Base-by-base conservation (phyloP, 179 eudicot species). In the Beta lomatogona region DNA sequence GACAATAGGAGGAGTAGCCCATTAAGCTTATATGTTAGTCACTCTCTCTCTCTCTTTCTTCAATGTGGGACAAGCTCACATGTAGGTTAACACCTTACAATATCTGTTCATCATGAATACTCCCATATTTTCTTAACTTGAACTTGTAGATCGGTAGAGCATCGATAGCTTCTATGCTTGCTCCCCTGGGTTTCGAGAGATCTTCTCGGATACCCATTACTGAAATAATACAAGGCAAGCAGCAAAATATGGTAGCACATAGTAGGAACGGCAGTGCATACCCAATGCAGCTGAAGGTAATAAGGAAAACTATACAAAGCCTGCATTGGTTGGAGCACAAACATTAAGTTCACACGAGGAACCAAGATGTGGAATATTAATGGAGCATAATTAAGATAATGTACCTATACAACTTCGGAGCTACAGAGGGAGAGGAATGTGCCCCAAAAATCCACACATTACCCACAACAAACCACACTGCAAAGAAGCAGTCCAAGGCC, bases 401-500 rank as follows among this genome's bases (percentile, higher is more conserved):
- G 71, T 77, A 92, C 97, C 97, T 89, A 83, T 90, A 92, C 89
- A 92, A 85, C 81, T 91, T 90, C 69, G 97, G 97, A 84, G 97
- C 94, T 80, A 87, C 91, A 21, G 94, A 83, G 55, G 93, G 89
- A 79, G 94, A 89, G 48, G 97, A 84, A 76, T 91, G 88, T 79
- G 91, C 94, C 79, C 97, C 97, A 81, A 92, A 92, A 68, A 92
- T 87, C 97, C 97, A 92, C 53, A 92, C 91, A 85, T 89, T 91
- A 75, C 97, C 97, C 77, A 92, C 93, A 41, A 92, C 97, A 88
- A 92, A 92, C 94, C 94, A 92, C 77, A 92, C 97, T 44, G 94
- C 94, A 89, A 89, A 91, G 88, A 92, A 92, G 85, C 93, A 92
- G 83, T 91, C 94, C 85, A 92, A 88, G 25, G 89, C 90, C 93